A percentile compares a stretch with the other conserved stretches of the same genome.
These are phyloP conservation scores for Globisporangium uncinulatum DNA, from an alignment of 352 stramenopile species.

Conservation along the genomic window DNA sequence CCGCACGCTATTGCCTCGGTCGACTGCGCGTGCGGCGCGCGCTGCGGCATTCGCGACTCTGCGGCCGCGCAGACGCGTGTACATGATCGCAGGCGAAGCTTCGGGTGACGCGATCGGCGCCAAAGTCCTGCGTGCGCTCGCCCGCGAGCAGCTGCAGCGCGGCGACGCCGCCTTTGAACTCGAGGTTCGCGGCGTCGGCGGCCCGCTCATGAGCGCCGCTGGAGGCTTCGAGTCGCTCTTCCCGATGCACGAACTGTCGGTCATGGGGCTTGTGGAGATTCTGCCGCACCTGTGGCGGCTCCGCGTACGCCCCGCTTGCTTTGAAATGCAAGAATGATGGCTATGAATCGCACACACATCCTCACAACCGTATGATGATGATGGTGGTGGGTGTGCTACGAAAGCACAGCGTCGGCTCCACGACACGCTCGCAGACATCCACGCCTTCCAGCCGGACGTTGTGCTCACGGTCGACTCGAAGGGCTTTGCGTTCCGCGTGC, in stretches of 20 bases:
- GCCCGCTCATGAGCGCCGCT: constrained; percentile 41
- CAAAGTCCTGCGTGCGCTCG: constrained; percentile 56
- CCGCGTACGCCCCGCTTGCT: constrained; percentile 17
- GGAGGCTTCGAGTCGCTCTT: constrained; percentile 60
- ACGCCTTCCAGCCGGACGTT: constrained; percentile 39
- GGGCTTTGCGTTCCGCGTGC: constrained; percentile 63
- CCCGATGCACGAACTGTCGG: constrained; percentile 60
- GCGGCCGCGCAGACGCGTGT: constrained; percentile 22
- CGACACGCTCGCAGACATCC: constrained; percentile 53
- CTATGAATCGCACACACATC: too few relatives aligned
- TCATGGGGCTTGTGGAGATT: constrained; percentile 73
- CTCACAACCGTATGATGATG: not conserved
- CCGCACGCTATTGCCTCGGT: too few relatives aligned
- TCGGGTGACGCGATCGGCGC: constrained; percentile 73
- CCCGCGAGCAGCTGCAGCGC: constrained; percentile 12
- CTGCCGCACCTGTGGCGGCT: constrained; percentile 50
- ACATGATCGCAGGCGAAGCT: constrained; percentile 65
- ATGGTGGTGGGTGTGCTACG: not conserved
- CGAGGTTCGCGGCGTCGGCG: constrained; percentile 55
- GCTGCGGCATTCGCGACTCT: not conserved
- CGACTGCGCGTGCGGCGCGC: not conserved
- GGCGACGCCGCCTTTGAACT: constrained; percentile 15
- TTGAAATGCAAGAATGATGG: not conserved
- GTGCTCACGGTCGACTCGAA: constrained; percentile 80
- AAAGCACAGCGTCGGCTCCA: constrained; percentile 30